phyloP scores from a whole-genome alignment of 257 asterid genomes.

The Forsythia suspensa region DNA sequence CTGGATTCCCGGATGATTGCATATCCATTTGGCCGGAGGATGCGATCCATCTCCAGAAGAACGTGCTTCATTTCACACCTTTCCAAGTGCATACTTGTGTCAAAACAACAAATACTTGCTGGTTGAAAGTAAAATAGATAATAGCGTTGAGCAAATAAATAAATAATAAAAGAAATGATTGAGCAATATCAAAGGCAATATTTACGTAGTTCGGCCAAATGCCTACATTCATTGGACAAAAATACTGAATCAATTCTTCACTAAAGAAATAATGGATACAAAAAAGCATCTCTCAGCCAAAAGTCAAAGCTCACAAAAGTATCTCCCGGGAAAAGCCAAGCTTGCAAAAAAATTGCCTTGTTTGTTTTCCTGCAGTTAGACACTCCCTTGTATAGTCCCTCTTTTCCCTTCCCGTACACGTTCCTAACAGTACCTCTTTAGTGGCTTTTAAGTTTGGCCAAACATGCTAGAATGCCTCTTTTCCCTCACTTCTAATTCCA shows the following conservation, averaged over 20 bases:
- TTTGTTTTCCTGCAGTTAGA: too few species aligned
- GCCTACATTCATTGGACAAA: too few species aligned
- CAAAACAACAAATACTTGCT: background rate
- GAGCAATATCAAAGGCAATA: too few species aligned
- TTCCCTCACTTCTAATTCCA: background rate
- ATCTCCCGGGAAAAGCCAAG: too few species aligned
- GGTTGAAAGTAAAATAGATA: background rate
- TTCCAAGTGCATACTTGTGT: background rate
- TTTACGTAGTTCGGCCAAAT: too few species aligned
- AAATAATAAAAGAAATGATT: too few species aligned
- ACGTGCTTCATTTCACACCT: slow-evolving; percentile 38
- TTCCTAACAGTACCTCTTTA: background rate
- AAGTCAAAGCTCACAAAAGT: too few species aligned
- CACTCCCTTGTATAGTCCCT: background rate
- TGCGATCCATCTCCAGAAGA: slow-evolving; percentile 34
- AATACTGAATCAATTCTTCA: too few species aligned
- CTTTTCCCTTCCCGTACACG: background rate
- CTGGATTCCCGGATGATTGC: slow-evolving; percentile 27
- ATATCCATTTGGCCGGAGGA: slow-evolving; percentile 26
- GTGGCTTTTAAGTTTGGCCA: background rate
- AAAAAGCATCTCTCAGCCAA: too few species aligned
- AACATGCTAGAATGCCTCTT: background rate
- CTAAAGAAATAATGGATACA: too few species aligned
- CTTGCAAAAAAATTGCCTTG: too few species aligned
- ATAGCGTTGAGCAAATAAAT: too few species aligned